These are phyloP conservation scores for Sonneratia alba DNA, from an alignment of 345 rosid genomes.

Conservation along the genomic window DNA sequence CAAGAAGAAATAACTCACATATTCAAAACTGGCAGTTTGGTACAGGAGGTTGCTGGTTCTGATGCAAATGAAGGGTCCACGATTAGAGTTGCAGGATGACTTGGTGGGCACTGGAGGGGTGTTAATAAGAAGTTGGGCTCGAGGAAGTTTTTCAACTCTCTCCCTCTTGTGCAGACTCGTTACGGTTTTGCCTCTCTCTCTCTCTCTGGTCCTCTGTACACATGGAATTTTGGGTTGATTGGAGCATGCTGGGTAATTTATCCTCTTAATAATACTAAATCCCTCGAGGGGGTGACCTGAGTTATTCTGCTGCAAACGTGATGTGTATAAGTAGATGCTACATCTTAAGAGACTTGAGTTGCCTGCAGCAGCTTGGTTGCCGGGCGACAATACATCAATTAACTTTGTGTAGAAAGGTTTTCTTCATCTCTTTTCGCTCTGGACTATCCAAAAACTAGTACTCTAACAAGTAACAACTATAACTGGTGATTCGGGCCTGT, in stretches of 20 bases:
- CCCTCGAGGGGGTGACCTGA: conserved; percentile 11
- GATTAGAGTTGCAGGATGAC: conserved; percentile 23
- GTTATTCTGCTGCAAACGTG: conserved; percentile 13
- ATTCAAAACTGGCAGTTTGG: conserved; percentile 27
- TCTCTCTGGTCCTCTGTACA: neutral
- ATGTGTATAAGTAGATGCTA: neutral
- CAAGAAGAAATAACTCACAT: neutral
- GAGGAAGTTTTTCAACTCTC: neutral
- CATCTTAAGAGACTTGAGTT: conserved; percentile 18
- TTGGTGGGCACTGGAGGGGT: neutral
- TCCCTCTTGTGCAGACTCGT: neutral
- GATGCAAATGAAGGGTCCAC: conserved; percentile 23
- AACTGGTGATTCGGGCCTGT: too few species aligned
- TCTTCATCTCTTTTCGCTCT: too few species aligned
- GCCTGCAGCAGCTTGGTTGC: neutral
- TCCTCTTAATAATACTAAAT: conserved; percentile 11
- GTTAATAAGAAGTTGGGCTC: conserved; percentile 1
- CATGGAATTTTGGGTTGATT: conserved; percentile 1
- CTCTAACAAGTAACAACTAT: too few species aligned
- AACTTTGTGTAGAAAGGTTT: too few species aligned
- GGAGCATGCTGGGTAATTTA: conserved; percentile 18
- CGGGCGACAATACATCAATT: neutral
- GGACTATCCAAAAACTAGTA: too few species aligned
- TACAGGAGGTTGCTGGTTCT: conserved; percentile 39
- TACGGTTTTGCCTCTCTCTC: neutral